Evolutionary conservation across 371 early-diverging fungal species (phyloP).

Genomic region (Syncephalis fuscata): DNA sequence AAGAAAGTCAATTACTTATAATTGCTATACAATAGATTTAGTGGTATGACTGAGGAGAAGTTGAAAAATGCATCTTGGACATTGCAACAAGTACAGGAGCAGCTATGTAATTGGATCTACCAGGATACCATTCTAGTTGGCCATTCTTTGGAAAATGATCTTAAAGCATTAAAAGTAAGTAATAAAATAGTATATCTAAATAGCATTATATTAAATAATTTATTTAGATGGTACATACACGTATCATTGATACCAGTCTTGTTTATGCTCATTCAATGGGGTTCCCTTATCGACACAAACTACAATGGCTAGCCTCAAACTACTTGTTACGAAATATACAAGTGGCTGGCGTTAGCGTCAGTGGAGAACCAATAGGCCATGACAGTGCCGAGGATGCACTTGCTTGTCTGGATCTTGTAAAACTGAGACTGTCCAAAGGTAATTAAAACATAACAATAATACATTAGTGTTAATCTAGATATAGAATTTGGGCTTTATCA

Average conservation of each 20-base stretch:
- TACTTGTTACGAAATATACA: conserved; percentile 45
- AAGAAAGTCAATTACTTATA: background rate
- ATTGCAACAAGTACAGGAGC: conserved; percentile 35
- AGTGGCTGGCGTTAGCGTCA: conserved; percentile 6
- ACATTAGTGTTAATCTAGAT: conserved; percentile 4
- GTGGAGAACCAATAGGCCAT: conserved; percentile 30
- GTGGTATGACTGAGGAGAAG: conserved; percentile 47
- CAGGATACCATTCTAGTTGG: conserved; percentile 50
- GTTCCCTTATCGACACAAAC: conserved; percentile 32
- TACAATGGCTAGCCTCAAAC: conserved; percentile 34
- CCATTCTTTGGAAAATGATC: conserved; percentile 58
- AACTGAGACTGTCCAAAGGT: conserved; percentile 28
- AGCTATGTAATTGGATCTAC: conserved; percentile 27
- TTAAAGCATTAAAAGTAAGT: conserved; percentile 32
- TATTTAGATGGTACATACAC: conserved; percentile 32
- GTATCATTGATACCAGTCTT: conserved; percentile 51
- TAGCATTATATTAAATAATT: background rate
- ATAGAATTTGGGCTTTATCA: conserved; percentile 27
- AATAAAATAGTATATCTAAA: background rate
- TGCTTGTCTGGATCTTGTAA: conserved; percentile 50
- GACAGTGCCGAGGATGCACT: conserved; percentile 63
- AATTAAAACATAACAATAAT: background rate
- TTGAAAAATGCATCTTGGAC: conserved; percentile 30
- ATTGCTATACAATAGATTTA: conserved; percentile 9
- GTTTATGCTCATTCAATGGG: conserved; percentile 40